Evolutionary conservation across 441 rosid species (phyloP), one percentile per base, ranked within the genome.

Genomic region (Erodium texanum): DNA sequence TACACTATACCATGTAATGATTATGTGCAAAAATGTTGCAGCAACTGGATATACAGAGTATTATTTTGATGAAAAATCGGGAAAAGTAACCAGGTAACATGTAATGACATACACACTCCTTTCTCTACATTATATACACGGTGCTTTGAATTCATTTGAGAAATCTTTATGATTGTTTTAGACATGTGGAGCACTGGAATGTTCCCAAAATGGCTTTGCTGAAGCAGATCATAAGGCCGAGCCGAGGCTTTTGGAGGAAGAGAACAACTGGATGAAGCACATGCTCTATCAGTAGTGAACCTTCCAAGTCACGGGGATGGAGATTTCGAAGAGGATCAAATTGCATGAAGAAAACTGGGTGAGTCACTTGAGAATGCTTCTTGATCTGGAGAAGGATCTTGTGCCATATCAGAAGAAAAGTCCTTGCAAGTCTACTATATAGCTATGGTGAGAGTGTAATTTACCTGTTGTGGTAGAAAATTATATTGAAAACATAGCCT

Each of bases 121-220:
- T 43, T 24, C 3, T 62, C n/a, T 15, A 8, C 11, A 56, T 79
- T 67, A 41, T 23, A 45, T 7, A 9, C 24, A n/a, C 11, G 65
- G 4, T 20, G 22, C 19, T 16, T 41, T 64, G 20, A 15, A 50
- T 36, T 32, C 41, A 48, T 8, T 34, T 24, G 23, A 0, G 18
- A 8, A 36, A 68, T 64, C 20, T 32, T 24, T 36, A 24, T 18
- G 8, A 38, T 6, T 10, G 1, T 67, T 78, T 66, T 83, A 93
- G 98, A 84, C 98, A 89, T 22, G 90, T 86, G 72, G 96, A 93
- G 83, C 89, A 89, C 77, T 90, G 98, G 97, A 93, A 93, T 58
- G 97, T 90, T 41, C 98, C 98, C 43, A 90, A 93, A 85, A 89
- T 86, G 91, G 85, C 90, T 76, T 73, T 93, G 61, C 77, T 93